Base-by-base conservation (phyloP, 2,329 filamentous ascomycete species). In the Orbilia quercus region DNA sequence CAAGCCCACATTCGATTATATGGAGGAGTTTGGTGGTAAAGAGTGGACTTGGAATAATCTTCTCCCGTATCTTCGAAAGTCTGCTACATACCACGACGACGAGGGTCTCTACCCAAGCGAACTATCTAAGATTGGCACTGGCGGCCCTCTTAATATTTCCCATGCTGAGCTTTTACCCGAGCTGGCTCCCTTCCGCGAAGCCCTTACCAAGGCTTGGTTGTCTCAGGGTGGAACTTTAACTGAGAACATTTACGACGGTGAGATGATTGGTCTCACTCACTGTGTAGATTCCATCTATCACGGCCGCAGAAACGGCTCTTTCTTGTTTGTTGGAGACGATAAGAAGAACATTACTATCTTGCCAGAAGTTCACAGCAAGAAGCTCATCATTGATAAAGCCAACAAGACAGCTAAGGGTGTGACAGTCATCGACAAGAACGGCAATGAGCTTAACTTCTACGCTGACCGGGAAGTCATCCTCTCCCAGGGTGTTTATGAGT, bases 81-180 rank as follows among this genome's bases (percentile, higher is more conserved):
- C 82, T n/a, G 84, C 82, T 0, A 86, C 82, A 16, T 88, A 87
- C 78, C 84, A 86, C 74, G 85, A 88, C 63, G 85, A 88, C 69
- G 67, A 73, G 28, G 54, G 48, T 14, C 59, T 73, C 11, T 73
- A 73, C 23, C 78, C 40, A n/a, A 38, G 23, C 3, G 67, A 73
- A 1, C 38, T 73, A 7, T 18, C 40, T 2, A 73, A 65, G 22
- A 62, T 73, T 28, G 67, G 60, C 2, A 28, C 67, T 7, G 67
- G 67, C 47, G 64, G 62, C 51, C 42, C 70, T 36, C 48, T 63
- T 16, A 23, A 45, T 9, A 51, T 69, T 16, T 50, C 70, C 79
- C 2, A 79, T 80, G 7, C 77, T 83, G 0, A 86, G 84, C 74
- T 77, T 25, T 42, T 77, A 58, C 34, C 23, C 60, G 76, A 66